Evolutionary conservation across 148 eudicot species (phyloP).

Genomic region (Pouteria glomerata): DNA sequence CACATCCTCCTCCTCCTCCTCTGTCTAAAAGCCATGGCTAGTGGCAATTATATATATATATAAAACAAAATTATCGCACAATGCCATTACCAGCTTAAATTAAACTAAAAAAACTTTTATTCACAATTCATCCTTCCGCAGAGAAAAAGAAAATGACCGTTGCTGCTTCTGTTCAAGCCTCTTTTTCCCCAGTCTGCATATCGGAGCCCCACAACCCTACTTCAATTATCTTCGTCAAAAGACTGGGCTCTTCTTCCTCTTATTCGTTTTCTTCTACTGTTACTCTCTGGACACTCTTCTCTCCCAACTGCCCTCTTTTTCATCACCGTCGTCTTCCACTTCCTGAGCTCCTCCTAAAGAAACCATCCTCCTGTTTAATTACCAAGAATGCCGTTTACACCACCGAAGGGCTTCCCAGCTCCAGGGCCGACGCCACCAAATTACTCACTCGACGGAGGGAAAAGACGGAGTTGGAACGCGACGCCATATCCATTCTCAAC

Average conservation of each 20-base stretch:
- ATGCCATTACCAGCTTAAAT: too few species aligned
- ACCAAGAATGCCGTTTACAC: conserved; percentile 28
- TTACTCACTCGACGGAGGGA: conserved; percentile 7
- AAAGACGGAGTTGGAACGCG: conserved; percentile 24
- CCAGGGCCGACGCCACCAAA: conserved; percentile 16
- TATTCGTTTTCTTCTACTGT: not conserved
- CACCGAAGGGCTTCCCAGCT: conserved; percentile 17
- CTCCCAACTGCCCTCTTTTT: not conserved
- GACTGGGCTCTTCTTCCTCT: not conserved
- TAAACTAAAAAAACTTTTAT: too few species aligned
- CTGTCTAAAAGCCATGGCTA: too few species aligned
- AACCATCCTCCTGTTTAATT: not conserved
- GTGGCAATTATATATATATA: too few species aligned
- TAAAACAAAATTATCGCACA: too few species aligned
- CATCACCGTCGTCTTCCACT: not conserved
- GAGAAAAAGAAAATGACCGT: too few species aligned
- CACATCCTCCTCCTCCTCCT: too few species aligned
- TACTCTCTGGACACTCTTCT: not conserved
- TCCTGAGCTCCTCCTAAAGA: not conserved
- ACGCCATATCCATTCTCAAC: conserved; percentile 47
- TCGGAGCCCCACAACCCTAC: not conserved
- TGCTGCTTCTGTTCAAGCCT: not conserved
- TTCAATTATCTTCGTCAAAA: not conserved
- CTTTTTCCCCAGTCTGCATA: not conserved
- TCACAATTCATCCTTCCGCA: too few species aligned